Evolutionary conservation across 2,329 filamentous ascomycete species (phyloP).

Genomic region (Chrysoporthe austroafricana): DNA sequence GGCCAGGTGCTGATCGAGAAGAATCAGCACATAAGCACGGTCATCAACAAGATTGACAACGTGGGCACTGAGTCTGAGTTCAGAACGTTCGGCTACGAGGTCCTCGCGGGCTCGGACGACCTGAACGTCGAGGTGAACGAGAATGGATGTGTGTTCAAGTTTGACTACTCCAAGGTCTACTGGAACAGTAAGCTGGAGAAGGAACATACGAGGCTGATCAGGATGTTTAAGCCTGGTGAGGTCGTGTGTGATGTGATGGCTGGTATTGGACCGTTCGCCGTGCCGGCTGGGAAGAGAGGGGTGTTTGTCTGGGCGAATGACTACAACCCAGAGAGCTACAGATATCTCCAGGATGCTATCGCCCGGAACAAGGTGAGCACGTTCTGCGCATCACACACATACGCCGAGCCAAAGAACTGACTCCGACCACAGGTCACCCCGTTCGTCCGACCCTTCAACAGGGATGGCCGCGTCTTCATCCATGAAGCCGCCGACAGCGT

Average conservation of each 20-base stretch:
- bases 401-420: slow-evolving; percentile 15
- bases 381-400: background rate
- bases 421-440: slow-evolving; percentile 53
- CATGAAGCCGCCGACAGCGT: slow-evolving; percentile 66
- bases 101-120: slow-evolving; percentile 80
- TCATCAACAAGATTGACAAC: slow-evolving; percentile 94
- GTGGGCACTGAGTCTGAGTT: slow-evolving; percentile 86
- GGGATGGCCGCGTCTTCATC: slow-evolving; percentile 84
- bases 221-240: slow-evolving; percentile 78
- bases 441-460: slow-evolving; percentile 79
- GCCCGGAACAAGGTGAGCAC: slow-evolving; percentile 73
- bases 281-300: slow-evolving; percentile 85
- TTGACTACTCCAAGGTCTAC: slow-evolving; percentile 96
- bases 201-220: slow-evolving; percentile 82
- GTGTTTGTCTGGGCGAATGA: slow-evolving; percentile 98
- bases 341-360: slow-evolving; percentile 71
- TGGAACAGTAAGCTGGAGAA: slow-evolving; percentile 93
- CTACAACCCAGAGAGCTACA: slow-evolving; percentile 88
- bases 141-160: slow-evolving; percentile 82
- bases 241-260: slow-evolving; percentile 97
- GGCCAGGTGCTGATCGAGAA: slow-evolving; percentile 89
- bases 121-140: slow-evolving; percentile 83
- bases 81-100: slow-evolving; percentile 90
- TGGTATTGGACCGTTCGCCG: slow-evolving; percentile 91
- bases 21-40: slow-evolving; percentile 78